phyloP scores from a whole-genome alignment of 495 filamentous ascomycete genomes.

The Xylaria longipes region DNA sequence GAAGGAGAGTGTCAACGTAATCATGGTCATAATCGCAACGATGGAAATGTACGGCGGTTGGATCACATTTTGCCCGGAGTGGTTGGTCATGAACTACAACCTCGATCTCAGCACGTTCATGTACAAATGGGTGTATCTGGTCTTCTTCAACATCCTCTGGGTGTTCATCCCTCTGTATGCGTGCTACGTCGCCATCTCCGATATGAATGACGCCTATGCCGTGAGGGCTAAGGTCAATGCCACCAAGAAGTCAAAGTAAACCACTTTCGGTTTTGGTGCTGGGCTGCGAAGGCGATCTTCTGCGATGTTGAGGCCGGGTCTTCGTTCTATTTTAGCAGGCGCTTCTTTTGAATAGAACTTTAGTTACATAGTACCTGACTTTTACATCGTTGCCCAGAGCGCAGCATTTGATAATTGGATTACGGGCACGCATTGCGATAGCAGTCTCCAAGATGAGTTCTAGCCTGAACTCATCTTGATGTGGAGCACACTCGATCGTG shows the following conservation, averaged over 20 bases:
- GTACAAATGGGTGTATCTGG: constrained; percentile 85
- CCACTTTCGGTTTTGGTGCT: background rate
- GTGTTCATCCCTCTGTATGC: constrained; percentile 81
- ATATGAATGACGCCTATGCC: constrained; percentile 64
- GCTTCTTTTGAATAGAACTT: background rate
- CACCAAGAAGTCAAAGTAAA: constrained; percentile 19
- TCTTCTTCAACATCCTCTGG: constrained; percentile 94
- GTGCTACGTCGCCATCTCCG: constrained; percentile 68
- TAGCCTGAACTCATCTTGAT: background rate
- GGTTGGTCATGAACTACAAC: constrained; percentile 78
- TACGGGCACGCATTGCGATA: background rate
- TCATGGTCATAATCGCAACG: constrained; percentile 79
- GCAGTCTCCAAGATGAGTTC: background rate
- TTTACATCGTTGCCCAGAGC: background rate
- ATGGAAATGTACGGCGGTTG: constrained; percentile 95
- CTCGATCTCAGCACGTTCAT: constrained; percentile 83
- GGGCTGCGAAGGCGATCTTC: background rate
- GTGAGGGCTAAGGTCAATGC: constrained; percentile 24
- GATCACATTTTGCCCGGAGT: constrained; percentile 97
- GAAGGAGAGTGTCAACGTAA: constrained; percentile 68
- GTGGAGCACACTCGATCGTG: background rate
- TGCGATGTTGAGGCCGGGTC: background rate
- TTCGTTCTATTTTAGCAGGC: background rate
- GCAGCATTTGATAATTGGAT: background rate
- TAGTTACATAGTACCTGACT: background rate